phyloP scores from a whole-genome alignment of 768 basidiomycete species.

The Paxillus ammoniavirescens region DNA sequence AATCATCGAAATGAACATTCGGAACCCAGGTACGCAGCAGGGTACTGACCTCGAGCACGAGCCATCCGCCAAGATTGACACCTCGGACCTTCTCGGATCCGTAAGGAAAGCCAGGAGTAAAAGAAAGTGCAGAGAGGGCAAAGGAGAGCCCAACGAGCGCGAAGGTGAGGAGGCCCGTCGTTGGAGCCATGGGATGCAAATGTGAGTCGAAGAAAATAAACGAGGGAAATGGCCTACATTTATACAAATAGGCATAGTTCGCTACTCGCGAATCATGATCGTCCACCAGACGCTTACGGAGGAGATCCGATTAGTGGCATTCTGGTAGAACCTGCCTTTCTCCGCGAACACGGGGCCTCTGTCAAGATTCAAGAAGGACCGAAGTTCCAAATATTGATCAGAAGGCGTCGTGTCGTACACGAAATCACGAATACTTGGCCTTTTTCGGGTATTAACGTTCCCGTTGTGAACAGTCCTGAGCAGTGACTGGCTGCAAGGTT shows the following conservation, averaged over 20 bases:
- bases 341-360: not conserved
- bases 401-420: too few species aligned
- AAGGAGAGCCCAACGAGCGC: slow-evolving; percentile 30
- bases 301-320: not conserved
- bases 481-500: too few species aligned
- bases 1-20: slow-evolving; percentile 27
- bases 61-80: slow-evolving; percentile 77
- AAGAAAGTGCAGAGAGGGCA: slow-evolving; percentile 24
- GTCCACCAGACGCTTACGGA: not conserved
- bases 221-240: not conserved
- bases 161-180: slow-evolving; percentile 10
- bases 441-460: too few species aligned
- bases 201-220: slow-evolving; percentile 26
- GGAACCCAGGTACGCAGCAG: not conserved
- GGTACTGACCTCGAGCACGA: slow-evolving; percentile 47
- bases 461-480: too few species aligned
- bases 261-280: not conserved
- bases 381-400: too few species aligned
- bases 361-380: not conserved
- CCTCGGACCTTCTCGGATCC: slow-evolving; percentile 74
- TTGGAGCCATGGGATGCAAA: slow-evolving; percentile 48
- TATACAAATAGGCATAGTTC: not conserved
- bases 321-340: not conserved
- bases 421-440: too few species aligned
- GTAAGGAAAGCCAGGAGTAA: slow-evolving; percentile 66